A percentile compares a stretch with the other conserved stretches of the same genome.
These are phyloP conservation scores for Acacia crassicarpa DNA, from an alignment of 306 rosid genomes.

Conservation along the genomic window DNA sequence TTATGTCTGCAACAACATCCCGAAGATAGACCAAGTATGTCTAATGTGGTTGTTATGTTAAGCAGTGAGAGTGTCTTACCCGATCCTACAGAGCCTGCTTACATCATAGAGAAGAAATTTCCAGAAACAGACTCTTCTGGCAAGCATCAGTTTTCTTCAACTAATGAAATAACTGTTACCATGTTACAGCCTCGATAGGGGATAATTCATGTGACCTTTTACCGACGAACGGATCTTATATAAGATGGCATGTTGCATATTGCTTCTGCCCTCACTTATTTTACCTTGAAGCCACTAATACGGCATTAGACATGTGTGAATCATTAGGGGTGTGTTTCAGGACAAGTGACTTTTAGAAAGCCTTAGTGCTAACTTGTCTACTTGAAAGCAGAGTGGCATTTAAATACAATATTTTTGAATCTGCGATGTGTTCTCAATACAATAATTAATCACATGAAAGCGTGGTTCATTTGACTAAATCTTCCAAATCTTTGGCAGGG, in stretches of 20 bases:
- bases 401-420: background rate
- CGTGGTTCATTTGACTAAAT: background rate
- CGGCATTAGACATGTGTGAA: background rate
- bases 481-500: background rate
- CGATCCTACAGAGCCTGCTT: slow-evolving; percentile 51
- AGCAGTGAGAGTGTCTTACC: slow-evolving; percentile 43
- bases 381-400: background rate
- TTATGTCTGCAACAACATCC: slow-evolving; percentile 53
- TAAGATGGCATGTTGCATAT: background rate
- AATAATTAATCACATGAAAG: background rate
- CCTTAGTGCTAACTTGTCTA: background rate
- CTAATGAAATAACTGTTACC: slow-evolving; percentile 34
- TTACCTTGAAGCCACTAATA: background rate
- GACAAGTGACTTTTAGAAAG: background rate
- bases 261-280: background rate
- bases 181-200: slow-evolving; percentile 33
- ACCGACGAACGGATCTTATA: background rate
- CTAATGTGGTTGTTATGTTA: slow-evolving; percentile 54
- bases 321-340: background rate
- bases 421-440: background rate
- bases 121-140: slow-evolving; percentile 23
- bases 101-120: slow-evolving; percentile 27
- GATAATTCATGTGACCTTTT: background rate
- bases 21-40: slow-evolving; percentile 62
- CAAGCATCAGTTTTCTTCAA: slow-evolving; percentile 28